A percentile compares a stretch with the other conserved stretches of the same genome.
phyloP scores from a whole-genome alignment of 352 stramenopile species.

The Phytophthora citricola region DNA sequence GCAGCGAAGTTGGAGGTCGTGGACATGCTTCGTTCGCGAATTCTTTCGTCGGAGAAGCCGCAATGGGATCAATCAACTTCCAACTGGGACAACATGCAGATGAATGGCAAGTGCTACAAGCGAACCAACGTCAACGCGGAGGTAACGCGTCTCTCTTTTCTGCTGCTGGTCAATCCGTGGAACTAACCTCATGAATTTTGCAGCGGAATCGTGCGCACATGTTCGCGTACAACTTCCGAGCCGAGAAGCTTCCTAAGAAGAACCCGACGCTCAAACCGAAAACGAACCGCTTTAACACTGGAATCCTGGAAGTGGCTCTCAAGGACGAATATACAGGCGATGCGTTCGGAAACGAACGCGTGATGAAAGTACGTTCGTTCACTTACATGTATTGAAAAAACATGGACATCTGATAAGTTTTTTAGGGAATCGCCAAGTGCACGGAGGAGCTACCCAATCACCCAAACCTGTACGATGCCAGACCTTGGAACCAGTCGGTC shows the following conservation, averaged over 20 bases:
- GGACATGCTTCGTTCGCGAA: constrained; percentile 64
- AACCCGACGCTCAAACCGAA: constrained; percentile 75
- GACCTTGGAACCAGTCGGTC: constrained; percentile 71
- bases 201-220: constrained; percentile 81
- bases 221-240: constrained; percentile 88
- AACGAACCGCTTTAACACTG: constrained; percentile 81
- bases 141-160: constrained; percentile 29
- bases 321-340: constrained; percentile 71
- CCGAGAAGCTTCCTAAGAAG: constrained; percentile 85
- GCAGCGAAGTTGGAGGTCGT: constrained; percentile 69
- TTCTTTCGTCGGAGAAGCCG: constrained; percentile 60
- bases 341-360: constrained; percentile 70
- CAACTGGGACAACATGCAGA: constrained; percentile 78
- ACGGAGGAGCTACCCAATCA: constrained; percentile 83
- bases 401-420: not conserved
- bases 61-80: constrained; percentile 72
- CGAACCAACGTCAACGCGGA: constrained; percentile 81
- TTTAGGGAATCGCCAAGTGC: constrained; percentile 71
- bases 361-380: constrained; percentile 54
- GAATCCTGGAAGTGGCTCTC: constrained; percentile 74
- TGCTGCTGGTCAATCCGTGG: not conserved
- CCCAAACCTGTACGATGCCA: constrained; percentile 58
- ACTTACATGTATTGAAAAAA: not conserved
- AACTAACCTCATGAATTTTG: constrained; percentile 7
- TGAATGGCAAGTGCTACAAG: constrained; percentile 80